These are phyloP conservation scores for Thelephora aurantiotincta DNA, from an alignment of 768 basidiomycete genomes.

Conservation along the genomic window DNA sequence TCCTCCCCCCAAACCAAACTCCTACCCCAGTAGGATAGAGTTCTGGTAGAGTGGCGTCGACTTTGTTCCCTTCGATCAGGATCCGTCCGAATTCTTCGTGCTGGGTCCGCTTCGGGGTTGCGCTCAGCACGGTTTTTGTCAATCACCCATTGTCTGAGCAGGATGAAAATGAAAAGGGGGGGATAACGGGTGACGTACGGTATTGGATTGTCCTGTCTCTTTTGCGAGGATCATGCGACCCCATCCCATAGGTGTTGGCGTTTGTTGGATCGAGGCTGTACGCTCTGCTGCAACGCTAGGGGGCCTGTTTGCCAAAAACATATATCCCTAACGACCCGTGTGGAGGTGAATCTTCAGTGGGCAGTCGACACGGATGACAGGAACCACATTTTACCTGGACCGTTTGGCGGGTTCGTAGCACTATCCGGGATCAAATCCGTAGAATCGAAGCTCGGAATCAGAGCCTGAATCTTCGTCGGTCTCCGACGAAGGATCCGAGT, in stretches of 20 bases:
- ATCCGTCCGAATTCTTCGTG: slow-evolving; percentile 71
- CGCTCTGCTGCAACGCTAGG: slow-evolving; percentile 85
- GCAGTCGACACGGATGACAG: too few relatives aligned
- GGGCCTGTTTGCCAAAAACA: slow-evolving; percentile 73
- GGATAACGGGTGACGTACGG: slow-evolving; percentile 25
- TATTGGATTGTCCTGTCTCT: slow-evolving; percentile 54
- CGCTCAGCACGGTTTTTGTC: slow-evolving; percentile 51
- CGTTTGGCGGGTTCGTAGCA: slow-evolving; percentile 74
- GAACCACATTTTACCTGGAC: slow-evolving; percentile 32
- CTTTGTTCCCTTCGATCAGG: slow-evolving; percentile 60
- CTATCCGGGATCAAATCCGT: slow-evolving; percentile 58
- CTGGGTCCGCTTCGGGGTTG: slow-evolving; percentile 61
- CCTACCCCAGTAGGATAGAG: slow-evolving; percentile 38
- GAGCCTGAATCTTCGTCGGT: slow-evolving; percentile 29
- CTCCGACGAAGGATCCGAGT: neutral
- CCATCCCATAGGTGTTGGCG: slow-evolving; percentile 76
- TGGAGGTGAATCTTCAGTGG: neutral
- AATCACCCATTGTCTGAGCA: slow-evolving; percentile 9
- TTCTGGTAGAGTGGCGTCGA: slow-evolving; percentile 45
- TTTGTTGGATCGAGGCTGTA: slow-evolving; percentile 69
- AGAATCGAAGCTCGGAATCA: slow-evolving; percentile 19
- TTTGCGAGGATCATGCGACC: slow-evolving; percentile 75
- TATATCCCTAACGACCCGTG: slow-evolving; percentile 29
- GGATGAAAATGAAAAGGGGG: too few relatives aligned
- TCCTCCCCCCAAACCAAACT: neutral